Base-by-base conservation (phyloP, 495 filamentous ascomycete species). In the Glarea lozoyensis region DNA sequence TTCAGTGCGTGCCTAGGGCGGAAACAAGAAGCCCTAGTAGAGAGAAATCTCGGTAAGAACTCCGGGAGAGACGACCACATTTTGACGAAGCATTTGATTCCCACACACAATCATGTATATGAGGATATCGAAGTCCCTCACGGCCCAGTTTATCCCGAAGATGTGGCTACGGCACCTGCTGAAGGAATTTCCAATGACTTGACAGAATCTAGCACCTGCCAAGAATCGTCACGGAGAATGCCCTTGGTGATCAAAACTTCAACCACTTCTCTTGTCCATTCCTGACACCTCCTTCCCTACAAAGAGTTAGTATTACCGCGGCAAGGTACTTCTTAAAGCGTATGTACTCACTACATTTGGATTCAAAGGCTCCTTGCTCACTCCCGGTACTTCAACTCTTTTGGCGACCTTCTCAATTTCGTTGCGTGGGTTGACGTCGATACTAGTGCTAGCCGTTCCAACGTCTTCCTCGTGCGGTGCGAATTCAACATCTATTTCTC, bases 341-440 rank as follows among this genome's bases (percentile, higher is more conserved):
- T 43, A 15, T 13, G 25, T 16, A 36, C 34, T 18, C 32, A 45
- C 42, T 2, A 45, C 33, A 4, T 7, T 21, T 3, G 42, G 42
- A 38, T 45, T 34, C 34, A 45, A 45, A 2, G 42, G 42, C 42
- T 38, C 30, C 18, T 12, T 18, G 18, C 42, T 45, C 9, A 38
- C 33, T 21, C 31, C 32, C 11, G 42, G 42, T 4, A 20, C 19
- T 3, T 45, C 42, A 7, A 45, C 12, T 17, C 18, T 29, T 15
- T 45, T 45, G 17, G 42, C 42, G 17, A 25, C 33, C 23, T 15
- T 45, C 42, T 45, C 42, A 6, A 45, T 7, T 12, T 18, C 34
- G 38, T 45, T 35, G 13, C 34, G 34, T 2, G 42, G 33, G 2
- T 6, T 31, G 11, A 37, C 31, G 22, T 45, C 42, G 5, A 21